These are phyloP conservation scores for Spencermartinsiella europaea DNA, from an alignment of 805 yeast species.

Conservation along the genomic window DNA sequence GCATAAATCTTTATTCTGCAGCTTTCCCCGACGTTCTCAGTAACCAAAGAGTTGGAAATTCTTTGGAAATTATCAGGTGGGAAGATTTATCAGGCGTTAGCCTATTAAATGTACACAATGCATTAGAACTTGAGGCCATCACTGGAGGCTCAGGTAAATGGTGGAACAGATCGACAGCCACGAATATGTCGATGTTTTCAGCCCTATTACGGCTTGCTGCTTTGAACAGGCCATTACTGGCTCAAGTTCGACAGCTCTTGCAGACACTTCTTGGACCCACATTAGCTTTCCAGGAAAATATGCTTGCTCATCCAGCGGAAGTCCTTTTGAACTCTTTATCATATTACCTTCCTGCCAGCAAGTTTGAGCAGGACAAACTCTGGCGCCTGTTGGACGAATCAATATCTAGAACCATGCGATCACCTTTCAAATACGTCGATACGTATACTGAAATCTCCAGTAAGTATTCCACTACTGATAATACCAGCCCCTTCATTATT, in stretches of 20 bases:
- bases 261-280: constrained; percentile 46
- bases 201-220: constrained; percentile 53
- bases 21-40: constrained; percentile 7
- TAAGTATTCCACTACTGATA: constrained; percentile 24
- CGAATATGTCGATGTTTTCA: constrained; percentile 59
- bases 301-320: constrained; percentile 49
- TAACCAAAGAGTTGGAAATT: neutral
- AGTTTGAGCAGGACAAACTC: constrained; percentile 30
- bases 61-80: neutral
- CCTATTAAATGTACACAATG: constrained; percentile 28
- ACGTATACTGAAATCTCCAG: constrained; percentile 28
- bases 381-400: constrained; percentile 73
- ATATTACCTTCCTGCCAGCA: neutral
- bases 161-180: constrained; percentile 57
- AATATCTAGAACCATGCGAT: constrained; percentile 58
- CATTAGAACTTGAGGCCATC: constrained; percentile 55
- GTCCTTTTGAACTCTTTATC: constrained; percentile 49
- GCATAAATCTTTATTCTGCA: constrained; percentile 6
- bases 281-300: constrained; percentile 47
- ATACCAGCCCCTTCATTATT: constrained; percentile 51
- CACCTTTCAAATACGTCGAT: constrained; percentile 86
- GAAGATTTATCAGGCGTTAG: constrained; percentile 2
- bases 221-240: constrained; percentile 28
- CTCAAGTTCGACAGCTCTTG: constrained; percentile 48
- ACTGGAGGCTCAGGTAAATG: constrained; percentile 58